Percentiles rank a stretch among this genome's conserved stretches.
phyloP scores from a whole-genome alignment of 2,329 filamentous ascomycete species.

The Fusarium sp. region DNA sequence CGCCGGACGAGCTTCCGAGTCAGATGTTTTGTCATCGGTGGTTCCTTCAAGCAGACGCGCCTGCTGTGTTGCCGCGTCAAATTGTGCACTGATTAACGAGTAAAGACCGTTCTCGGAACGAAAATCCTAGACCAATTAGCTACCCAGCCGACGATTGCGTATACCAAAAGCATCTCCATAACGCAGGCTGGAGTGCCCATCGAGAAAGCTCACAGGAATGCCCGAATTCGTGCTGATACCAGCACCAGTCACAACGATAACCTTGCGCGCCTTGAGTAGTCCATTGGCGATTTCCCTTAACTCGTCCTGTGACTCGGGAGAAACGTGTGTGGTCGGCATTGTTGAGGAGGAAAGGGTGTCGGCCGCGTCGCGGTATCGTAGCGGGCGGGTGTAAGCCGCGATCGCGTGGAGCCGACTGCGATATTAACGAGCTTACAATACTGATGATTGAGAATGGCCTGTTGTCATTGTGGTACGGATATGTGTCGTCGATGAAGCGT shows the following conservation, averaged over 20 bases:
- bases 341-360: conserved; percentile 42
- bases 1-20: conserved; percentile 35
- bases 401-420: conserved; percentile 36
- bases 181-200: conserved; percentile 15
- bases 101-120: conserved; percentile 79
- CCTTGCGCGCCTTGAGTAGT: conserved; percentile 72
- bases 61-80: conserved; percentile 63
- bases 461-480: conserved; percentile 37
- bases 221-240: conserved; percentile 82
- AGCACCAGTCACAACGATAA: conserved; percentile 78
- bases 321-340: conserved; percentile 70
- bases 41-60: conserved; percentile 44
- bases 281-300: conserved; percentile 74
- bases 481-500: not conserved
- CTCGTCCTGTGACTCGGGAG: conserved; percentile 60
- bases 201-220: conserved; percentile 67
- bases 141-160: not conserved
- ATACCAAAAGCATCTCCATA: not conserved
- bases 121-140: conserved; percentile 66
- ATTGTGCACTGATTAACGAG: conserved; percentile 75
- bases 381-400: conserved; percentile 30
- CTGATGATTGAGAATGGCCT: not conserved
- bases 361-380: conserved; percentile 43
- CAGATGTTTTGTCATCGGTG: conserved; percentile 36
- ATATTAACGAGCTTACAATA: conserved; percentile 22